phyloP scores from a whole-genome alignment of 2,329 filamentous ascomycete genomes.

The Chlorencoelia australis region DNA sequence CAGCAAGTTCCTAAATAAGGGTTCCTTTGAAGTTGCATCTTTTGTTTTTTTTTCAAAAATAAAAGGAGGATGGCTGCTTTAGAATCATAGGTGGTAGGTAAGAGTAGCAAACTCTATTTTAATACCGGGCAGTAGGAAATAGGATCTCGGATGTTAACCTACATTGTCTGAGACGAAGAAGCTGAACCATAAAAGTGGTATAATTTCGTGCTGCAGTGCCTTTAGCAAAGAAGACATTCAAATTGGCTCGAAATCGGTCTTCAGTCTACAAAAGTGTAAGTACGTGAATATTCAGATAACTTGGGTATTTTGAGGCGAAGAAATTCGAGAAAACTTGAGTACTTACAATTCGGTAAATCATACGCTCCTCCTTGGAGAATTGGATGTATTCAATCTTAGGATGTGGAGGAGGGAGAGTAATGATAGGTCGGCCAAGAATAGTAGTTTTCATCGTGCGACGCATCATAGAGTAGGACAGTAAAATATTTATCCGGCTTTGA shows the following conservation, averaged over 20 bases:
- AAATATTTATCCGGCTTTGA: slow-evolving; percentile 15
- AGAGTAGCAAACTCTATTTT: too few species aligned
- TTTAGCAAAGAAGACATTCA: slow-evolving; percentile 19
- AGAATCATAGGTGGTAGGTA: too few species aligned
- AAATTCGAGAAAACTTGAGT: too few species aligned
- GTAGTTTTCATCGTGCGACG: slow-evolving; percentile 43
- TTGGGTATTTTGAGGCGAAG: neutral
- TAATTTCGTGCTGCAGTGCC: slow-evolving; percentile 17
- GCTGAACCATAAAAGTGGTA: slow-evolving; percentile 21
- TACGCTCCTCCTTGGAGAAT: slow-evolving; percentile 41
- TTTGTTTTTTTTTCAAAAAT: too few species aligned
- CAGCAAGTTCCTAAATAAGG: too few species aligned
- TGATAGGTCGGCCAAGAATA: slow-evolving; percentile 42
- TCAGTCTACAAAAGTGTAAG: slow-evolving; percentile 28
- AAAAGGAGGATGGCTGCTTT: too few species aligned
- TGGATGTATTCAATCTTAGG: slow-evolving; percentile 33
- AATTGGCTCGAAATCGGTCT: slow-evolving; percentile 20
- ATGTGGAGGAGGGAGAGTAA: slow-evolving; percentile 41
- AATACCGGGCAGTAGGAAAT: too few species aligned
- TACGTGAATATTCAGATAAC: slow-evolving; percentile 3
- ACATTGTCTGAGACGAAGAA: slow-evolving; percentile 26
- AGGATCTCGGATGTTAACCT: too few species aligned
- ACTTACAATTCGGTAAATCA: slow-evolving; percentile 44
- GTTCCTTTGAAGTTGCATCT: too few species aligned
- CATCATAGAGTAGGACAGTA: slow-evolving; percentile 36